Evolutionary conservation across 129 eudicot genomes (phyloP).

Genomic region (Glebionis coronaria): DNA sequence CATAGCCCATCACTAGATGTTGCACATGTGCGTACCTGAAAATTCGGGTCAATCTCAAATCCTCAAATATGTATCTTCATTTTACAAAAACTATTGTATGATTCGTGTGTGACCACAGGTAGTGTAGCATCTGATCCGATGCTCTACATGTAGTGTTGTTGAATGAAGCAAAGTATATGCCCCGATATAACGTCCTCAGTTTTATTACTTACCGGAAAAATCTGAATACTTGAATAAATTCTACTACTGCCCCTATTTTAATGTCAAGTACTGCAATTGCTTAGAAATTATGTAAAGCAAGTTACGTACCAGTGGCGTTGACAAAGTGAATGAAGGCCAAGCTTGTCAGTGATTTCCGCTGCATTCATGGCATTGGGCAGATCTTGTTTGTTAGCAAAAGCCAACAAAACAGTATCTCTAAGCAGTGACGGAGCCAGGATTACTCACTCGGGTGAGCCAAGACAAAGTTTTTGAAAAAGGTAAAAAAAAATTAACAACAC

Average conservation of each 20-base stretch:
- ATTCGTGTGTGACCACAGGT: too few species aligned
- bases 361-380: slow-evolving; percentile 49
- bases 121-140: too few species aligned
- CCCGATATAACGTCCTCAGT: too few species aligned
- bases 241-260: not conserved
- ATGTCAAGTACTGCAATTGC: not conserved
- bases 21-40: slow-evolving; percentile 51
- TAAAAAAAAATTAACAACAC: too few species aligned
- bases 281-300: not conserved
- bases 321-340: slow-evolving; percentile 41
- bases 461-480: too few species aligned
- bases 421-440: too few species aligned
- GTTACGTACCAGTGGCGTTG: slow-evolving; percentile 47
- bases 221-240: not conserved
- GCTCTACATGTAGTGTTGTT: too few species aligned
- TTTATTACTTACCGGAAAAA: too few species aligned
- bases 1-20: slow-evolving; percentile 48
- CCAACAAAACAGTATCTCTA: slow-evolving; percentile 45
- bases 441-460: too few species aligned
- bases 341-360: slow-evolving; percentile 43
- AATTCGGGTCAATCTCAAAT: slow-evolving; percentile 4
- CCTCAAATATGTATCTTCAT: not conserved
- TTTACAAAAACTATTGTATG: not conserved
- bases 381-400: slow-evolving; percentile 50
- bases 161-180: too few species aligned